Base-by-base conservation (phyloP, 495 filamentous ascomycete species). In the Recurvomyces mirabilis region DNA sequence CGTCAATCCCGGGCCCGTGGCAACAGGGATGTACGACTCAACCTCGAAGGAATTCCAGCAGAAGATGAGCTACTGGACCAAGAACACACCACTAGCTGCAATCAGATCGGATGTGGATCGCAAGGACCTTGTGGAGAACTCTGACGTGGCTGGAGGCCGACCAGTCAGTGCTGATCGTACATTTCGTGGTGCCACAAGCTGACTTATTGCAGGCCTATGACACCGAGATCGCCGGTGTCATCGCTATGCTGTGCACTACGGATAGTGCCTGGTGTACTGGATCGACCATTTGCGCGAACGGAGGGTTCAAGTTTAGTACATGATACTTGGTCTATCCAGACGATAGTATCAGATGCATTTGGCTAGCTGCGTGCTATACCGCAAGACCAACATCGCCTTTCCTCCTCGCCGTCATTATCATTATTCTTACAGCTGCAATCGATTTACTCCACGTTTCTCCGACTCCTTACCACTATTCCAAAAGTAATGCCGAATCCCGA, bases 1-100 rank as follows among this genome's bases (percentile, higher is more conserved):
- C 0, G 69, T 95, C 28, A 95, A 94, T 64, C 88, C 87, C 0
- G 87, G 88, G 0, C 87, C 87, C 0, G 86, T 91, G 0, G 73
- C 77, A 37, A 87, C 84, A 5, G 84, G 88, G 43, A 91, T 82
- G 80, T 81, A 76, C 38, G 62, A 64, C n/a, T 54, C 53, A 13
- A 71, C 72, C 0, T 65, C 68, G n/a, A 12, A 46, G 42, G 65
- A 60, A 14, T 80, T 82, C 54, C 68, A 69, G 64, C 50, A 60
- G 15, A 64, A 68, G 43, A 74, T 78, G 46, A 70, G 71, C 49
- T 67, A 71, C 4, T 61, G 49, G 39, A 77, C 80, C 51, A 71
- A 81, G 65, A 74, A 71, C 46, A 78, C 85, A 43, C 87, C 87
- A 20, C 56, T 84, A 53, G 69, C 68, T 62, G 59, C 61, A 36